Evolutionary conservation across 441 rosid genomes (phyloP), one percentile per base, ranked within the genome.

Genomic region (Viola pubescens): DNA sequence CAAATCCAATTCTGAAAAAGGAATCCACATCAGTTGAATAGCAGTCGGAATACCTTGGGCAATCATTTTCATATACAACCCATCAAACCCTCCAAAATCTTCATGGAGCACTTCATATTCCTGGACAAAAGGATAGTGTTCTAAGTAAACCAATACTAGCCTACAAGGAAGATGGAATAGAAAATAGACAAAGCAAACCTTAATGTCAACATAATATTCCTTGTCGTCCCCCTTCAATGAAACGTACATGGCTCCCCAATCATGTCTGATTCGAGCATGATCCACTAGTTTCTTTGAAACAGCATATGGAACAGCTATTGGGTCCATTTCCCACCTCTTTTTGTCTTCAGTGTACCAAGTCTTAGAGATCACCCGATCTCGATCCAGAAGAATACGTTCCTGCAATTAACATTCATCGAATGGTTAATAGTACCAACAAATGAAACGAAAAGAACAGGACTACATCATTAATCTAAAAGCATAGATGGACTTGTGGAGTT

Each of bases 81-180:
- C 95, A 79, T 91, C 97, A 80, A 91, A 82, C 58, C 98, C 98
- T 63, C 97, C 98, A 76, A 87, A 82, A 60, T 80, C 84, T 81
- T 91, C 89, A 77, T 78, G 87, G 37, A 81, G 80, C 87, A 87
- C 74, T 63, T 91, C 96, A 81, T 78, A 81, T 79, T 85, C 97
- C 98, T 91, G 81, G 63, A 77, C 53, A 79, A 58, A 68, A 60
- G 52, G 16, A 37, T 56, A 55, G 67, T 52, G 52, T 80, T 69
- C 76, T 75, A 75, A 55, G 56, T 43, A 54, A 51, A 46, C 47
- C 60, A 54, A 52, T 0, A 10, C 52, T 52, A 58, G 54, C 45
- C 13, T 39, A 61, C 58, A 63, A 51, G 71, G 41, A 63, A 55
- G 57, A 68, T 19, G 14, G 54, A 57, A 57, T 37, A 68, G 51